Percentiles rank a stretch among this genome's conserved stretches.
These are phyloP conservation scores for Metschnikowia santaceciliae DNA, from an alignment of 805 yeast species.

Conservation along the genomic window DNA sequence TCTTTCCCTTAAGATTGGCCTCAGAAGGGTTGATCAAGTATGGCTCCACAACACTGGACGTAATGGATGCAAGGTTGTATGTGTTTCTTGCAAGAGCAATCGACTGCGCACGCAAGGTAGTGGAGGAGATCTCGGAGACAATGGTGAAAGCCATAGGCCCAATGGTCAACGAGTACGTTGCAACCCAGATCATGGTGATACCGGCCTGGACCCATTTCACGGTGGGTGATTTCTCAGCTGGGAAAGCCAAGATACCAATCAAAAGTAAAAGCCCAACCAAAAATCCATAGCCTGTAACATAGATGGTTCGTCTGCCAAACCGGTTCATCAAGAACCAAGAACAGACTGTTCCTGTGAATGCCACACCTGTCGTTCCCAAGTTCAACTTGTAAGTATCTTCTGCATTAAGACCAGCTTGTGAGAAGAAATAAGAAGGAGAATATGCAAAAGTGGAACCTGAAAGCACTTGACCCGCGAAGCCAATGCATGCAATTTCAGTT, in stretches of 20 bases:
- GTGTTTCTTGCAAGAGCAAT: slow-evolving; percentile 11
- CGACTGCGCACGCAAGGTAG: slow-evolving; percentile 12
- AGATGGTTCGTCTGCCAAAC: slow-evolving; percentile 9
- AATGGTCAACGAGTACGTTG: slow-evolving; percentile 8
- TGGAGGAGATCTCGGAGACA: slow-evolving; percentile 10
- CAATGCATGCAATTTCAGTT: slow-evolving; percentile 10
- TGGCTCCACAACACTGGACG: slow-evolving; percentile 11
- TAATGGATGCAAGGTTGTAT: slow-evolving; percentile 9
- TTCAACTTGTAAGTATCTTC: slow-evolving; percentile 11
- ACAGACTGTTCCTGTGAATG: slow-evolving; percentile 8
- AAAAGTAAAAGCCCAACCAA: slow-evolving; percentile 6
- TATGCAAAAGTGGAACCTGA: slow-evolving; percentile 11
- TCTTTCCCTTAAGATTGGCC: slow-evolving; percentile 13
- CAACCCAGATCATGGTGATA: slow-evolving; percentile 14
- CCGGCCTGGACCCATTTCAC: slow-evolving; percentile 25
- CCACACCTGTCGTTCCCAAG: slow-evolving; percentile 11
- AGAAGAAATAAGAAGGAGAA: slow-evolving; percentile 10
- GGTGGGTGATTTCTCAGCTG: slow-evolving; percentile 15
- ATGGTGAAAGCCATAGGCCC: slow-evolving; percentile 13
- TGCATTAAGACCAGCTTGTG: slow-evolving; percentile 11
- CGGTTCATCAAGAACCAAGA: slow-evolving; percentile 10
- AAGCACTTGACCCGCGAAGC: slow-evolving; percentile 11
- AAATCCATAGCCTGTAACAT: slow-evolving; percentile 3
- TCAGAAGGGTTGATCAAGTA: slow-evolving; percentile 10
- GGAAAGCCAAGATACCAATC: slow-evolving; percentile 11